These are phyloP conservation scores for Ogataea methylovora DNA, from an alignment of 805 yeast species.

Conservation along the genomic window DNA sequence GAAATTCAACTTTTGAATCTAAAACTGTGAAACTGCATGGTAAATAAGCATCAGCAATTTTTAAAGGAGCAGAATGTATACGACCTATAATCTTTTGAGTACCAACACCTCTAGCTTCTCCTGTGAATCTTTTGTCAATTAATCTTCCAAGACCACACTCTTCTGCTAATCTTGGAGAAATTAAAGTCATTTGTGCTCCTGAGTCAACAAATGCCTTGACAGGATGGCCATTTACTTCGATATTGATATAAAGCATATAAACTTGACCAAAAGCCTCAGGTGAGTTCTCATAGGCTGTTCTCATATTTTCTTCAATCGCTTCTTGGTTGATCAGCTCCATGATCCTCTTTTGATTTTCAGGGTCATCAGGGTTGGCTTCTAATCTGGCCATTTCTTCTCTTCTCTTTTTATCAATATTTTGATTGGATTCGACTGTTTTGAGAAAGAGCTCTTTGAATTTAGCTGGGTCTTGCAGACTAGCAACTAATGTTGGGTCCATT, in stretches of 20 bases:
- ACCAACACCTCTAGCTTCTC: conserved; percentile 91
- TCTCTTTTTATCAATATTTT: conserved; percentile 15
- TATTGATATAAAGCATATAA: conserved; percentile 72
- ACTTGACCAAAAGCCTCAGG: conserved; percentile 87
- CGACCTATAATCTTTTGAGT: conserved; percentile 69
- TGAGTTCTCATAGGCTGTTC: conserved; percentile 73
- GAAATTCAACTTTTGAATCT: conserved; percentile 64
- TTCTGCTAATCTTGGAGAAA: conserved; percentile 72
- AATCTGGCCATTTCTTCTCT: conserved; percentile 40
- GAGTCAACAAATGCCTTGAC: conserved; percentile 94
- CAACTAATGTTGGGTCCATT: conserved; percentile 19
- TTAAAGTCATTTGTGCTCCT: conserved; percentile 88
- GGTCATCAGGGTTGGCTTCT: conserved; percentile 62
- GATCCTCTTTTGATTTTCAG: conserved; percentile 58
- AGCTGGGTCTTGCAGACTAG: conserved; percentile 12
- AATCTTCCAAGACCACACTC: conserved; percentile 60
- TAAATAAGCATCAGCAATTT: conserved; percentile 56
- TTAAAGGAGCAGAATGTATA: conserved; percentile 82
- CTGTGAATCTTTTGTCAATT: conserved; percentile 72
- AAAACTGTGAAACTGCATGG: conserved; percentile 67
- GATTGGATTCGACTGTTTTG: conserved; percentile 24
- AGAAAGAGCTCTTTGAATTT: conserved; percentile 26
- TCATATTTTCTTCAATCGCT: conserved; percentile 73
- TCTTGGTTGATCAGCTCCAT: conserved; percentile 61
- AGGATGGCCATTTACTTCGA: conserved; percentile 71